Evolutionary conservation across 2,329 filamentous ascomycete species (phyloP), one percentile per base, ranked within the genome.

Genomic region (Pestalotiopsis sp.): DNA sequence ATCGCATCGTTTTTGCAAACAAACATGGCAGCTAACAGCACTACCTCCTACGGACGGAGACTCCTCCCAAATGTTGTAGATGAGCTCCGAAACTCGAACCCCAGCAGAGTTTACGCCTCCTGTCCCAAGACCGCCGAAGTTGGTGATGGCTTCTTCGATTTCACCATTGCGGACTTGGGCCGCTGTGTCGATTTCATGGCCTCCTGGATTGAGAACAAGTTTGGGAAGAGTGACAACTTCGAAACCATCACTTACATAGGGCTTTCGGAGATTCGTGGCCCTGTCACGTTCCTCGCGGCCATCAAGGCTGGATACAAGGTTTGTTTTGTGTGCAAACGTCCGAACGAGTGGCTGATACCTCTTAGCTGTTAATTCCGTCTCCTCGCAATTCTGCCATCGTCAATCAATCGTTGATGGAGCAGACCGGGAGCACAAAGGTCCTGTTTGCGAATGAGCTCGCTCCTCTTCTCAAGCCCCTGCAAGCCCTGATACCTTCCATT

Each of bases 251-350:
- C 70, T 6, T 75, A 74, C 62, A 61, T 76, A 58, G 71, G 69
- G 67, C n/a, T 72, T 7, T 65, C 69, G 11, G 79, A 81, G 67
- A 68, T 79, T 25, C 74, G 78, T 9, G 71, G 76, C 27, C 75
- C 73, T 25, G 75, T 79, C 52, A 71, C 74, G 3, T 69, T 79
- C 11, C 67, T 79, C 36, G 79, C 79, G 6, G 76, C 72, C 41
- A 76, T 80, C 58, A 81, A 81, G 68, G 76, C 75, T 39, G 79
- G 79, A 2, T 79, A 80, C 60, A 79, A 78, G 57, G 77, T 72
- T 17, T 17, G 49, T 55, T 23, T n/a, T 39, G 20, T 3, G 14
- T 13, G 45, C 11, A 7, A 36, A 2, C 31, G 31, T 36, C 31
- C 31, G 31, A 6, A 36, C 31, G 14, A 11, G 12, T 41, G 17